Evolutionary conservation across 805 yeast genomes (phyloP), one percentile per base, ranked within the genome.

Genomic region (Scheffersomyces ergatensis): DNA sequence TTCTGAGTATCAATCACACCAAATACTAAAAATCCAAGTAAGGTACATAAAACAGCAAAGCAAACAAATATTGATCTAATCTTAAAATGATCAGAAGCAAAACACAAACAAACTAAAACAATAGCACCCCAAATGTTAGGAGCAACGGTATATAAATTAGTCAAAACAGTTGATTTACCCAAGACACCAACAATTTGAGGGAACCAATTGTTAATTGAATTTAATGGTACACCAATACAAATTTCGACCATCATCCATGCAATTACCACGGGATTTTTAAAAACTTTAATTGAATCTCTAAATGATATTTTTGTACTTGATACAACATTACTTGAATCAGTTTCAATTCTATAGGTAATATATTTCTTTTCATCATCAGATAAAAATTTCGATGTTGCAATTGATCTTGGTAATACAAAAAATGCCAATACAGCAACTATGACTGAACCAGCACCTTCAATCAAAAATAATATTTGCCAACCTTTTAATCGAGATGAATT

Each of bases 71-170:
- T 45, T 5, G 74, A 69, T 49, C 79, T 59, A 7, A 70, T 44
- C 21, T 58, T 55, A 18, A 62, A 41, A 37, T 52, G 60, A 51
- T 74, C 79, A 5, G 79, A 74, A 26, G 54, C 41, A 39, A 70
- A 68, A 7, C 70, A 65, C 16, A 72, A 50, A 5, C 63, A 44
- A 8, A 74, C 44, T 32, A 74, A 57, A 4, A 69, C 58, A 15
- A 70, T 53, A 2, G 79, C 78, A 27, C 78, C 78, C 62, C 69
- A 66, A 18, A 67, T 53, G 47, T 72, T 74, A 18, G 79, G 78
- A 15, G 78, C 78, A 33, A 74, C 76, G 12, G 78, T 63, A 48
- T 56, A 65, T 35, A 68, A 54, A 45, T 68, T 66, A 13, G 73
- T 67, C 52, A 61, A 59, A 14, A 67, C 72, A 1, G 69, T 57